Evolutionary conservation across 2,329 filamentous ascomycete species (phyloP).

Genomic region (Aspergillus calidoustus): DNA sequence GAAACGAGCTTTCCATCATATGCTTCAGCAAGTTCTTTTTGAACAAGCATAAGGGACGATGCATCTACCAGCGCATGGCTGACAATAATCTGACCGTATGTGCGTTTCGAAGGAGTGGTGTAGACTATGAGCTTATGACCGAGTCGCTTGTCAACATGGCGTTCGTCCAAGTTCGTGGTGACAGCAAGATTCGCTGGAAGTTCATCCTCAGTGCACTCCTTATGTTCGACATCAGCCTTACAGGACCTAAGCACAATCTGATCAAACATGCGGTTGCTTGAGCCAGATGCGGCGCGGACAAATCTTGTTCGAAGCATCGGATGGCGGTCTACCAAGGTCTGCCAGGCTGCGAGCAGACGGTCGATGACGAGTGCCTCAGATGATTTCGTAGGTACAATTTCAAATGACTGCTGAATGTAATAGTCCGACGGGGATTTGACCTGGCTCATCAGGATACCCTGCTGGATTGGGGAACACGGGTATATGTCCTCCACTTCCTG

Average conservation of each 20-base stretch:
- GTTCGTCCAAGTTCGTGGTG: slow-evolving; percentile 1
- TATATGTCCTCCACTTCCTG: slow-evolving; percentile 45
- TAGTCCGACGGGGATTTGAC: slow-evolving; percentile 2
- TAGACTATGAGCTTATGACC: slow-evolving; percentile 9
- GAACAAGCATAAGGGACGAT: slow-evolving; percentile 7
- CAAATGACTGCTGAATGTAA: slow-evolving; percentile 5
- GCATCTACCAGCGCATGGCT: slow-evolving; percentile 14
- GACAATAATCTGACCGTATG: slow-evolving; percentile 6
- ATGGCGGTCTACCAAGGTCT: slow-evolving; percentile 6
- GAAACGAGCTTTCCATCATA: slow-evolving; percentile 9
- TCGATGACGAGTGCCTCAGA: not conserved
- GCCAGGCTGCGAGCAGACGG: not conserved
- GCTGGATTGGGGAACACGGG: slow-evolving; percentile 26
- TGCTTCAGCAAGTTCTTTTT: slow-evolving; percentile 4
- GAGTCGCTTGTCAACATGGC: slow-evolving; percentile 2
- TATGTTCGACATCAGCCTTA: not conserved
- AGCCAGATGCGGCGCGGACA: not conserved
- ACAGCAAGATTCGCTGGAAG: not conserved
- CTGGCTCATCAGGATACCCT: slow-evolving; percentile 14
- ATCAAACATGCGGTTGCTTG: slow-evolving; percentile 10
- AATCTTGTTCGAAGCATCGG: slow-evolving; percentile 12
- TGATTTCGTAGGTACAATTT: not conserved
- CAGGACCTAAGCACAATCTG: slow-evolving; percentile 10
- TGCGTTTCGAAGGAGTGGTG: not conserved
- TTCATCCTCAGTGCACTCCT: not conserved